phyloP scores from a whole-genome alignment of 2,329 filamentous ascomycete species.

The Ceratocystiopsis brevicomis region DNA sequence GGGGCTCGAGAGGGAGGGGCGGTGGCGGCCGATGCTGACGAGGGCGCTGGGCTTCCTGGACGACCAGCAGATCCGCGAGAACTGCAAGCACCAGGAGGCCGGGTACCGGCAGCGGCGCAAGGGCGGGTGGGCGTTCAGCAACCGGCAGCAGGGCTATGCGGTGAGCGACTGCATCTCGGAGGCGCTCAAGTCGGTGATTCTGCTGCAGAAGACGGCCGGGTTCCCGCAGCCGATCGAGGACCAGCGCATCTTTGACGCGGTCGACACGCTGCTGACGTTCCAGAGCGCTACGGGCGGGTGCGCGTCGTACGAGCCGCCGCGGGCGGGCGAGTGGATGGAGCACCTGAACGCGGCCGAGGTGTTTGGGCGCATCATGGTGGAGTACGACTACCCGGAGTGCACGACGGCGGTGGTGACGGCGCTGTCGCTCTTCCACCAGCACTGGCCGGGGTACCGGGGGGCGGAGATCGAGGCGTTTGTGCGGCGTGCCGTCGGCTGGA shows the following conservation, averaged over 20 bases:
- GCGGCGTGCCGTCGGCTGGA: constrained; percentile 57
- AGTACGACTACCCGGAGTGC: constrained; percentile 96
- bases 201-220: constrained; percentile 56
- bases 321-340: constrained; percentile 63
- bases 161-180: constrained; percentile 92
- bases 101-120: constrained; percentile 85
- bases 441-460: constrained; percentile 64
- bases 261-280: constrained; percentile 81
- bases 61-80: constrained; percentile 73
- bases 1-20: constrained; percentile 55
- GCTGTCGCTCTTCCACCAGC: constrained; percentile 59
- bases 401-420: constrained; percentile 88
- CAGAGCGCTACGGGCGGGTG: constrained; percentile 77
- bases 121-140: constrained; percentile 94
- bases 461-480: constrained; percentile 60
- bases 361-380: constrained; percentile 93
- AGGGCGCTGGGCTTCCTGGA: constrained; percentile 77
- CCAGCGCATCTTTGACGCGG: constrained; percentile 63
- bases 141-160: constrained; percentile 76
- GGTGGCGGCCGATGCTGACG: constrained; percentile 66
- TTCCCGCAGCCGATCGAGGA: constrained; percentile 61
- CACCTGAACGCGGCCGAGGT: constrained; percentile 89
- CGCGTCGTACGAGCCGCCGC: constrained; percentile 71
- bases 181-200: constrained; percentile 67
- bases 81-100: constrained; percentile 54